A percentile compares a stretch with the other conserved stretches of the same genome.
These are phyloP conservation scores for Xylaria grammica DNA, from an alignment of 495 filamentous ascomycete genomes.

Conservation along the genomic window DNA sequence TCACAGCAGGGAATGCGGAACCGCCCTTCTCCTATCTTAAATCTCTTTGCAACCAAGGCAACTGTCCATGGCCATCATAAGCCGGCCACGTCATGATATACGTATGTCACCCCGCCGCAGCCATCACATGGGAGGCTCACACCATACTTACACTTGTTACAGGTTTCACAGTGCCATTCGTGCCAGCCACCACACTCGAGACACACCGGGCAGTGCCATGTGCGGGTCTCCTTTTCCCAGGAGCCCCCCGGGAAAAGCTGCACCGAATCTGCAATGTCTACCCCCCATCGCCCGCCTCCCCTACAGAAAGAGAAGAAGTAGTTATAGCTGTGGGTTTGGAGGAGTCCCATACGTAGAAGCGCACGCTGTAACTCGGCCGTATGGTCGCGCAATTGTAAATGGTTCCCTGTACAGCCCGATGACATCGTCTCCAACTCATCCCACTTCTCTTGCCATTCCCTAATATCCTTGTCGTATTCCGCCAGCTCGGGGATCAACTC, in stretches of 20 bases:
- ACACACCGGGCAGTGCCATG: background rate
- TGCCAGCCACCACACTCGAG: conserved; percentile 3
- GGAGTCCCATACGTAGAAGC: conserved; percentile 1
- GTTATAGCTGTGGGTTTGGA: background rate
- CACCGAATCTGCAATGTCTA: too few relatives aligned
- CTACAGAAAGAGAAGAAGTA: background rate
- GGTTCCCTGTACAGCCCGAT: background rate
- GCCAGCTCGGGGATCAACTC: background rate
- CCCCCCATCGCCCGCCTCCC: background rate
- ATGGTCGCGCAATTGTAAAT: too few relatives aligned
- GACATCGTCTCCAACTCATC: background rate
- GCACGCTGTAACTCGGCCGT: background rate
- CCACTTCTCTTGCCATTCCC: background rate
- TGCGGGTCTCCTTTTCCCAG: background rate
- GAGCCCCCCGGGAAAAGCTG: too few relatives aligned
- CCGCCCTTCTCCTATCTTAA: too few relatives aligned
- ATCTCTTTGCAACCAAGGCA: too few relatives aligned
- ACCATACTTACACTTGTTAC: background rate
- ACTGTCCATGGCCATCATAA: too few relatives aligned
- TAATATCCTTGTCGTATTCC: background rate
- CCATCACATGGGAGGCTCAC: background rate
- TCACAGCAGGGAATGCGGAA: too few relatives aligned
- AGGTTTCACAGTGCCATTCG: background rate
- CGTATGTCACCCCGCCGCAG: background rate
- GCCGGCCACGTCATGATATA: background rate